Base-by-base conservation (phyloP, 306 rosid genomes). In the Glycine latifolia region DNA sequence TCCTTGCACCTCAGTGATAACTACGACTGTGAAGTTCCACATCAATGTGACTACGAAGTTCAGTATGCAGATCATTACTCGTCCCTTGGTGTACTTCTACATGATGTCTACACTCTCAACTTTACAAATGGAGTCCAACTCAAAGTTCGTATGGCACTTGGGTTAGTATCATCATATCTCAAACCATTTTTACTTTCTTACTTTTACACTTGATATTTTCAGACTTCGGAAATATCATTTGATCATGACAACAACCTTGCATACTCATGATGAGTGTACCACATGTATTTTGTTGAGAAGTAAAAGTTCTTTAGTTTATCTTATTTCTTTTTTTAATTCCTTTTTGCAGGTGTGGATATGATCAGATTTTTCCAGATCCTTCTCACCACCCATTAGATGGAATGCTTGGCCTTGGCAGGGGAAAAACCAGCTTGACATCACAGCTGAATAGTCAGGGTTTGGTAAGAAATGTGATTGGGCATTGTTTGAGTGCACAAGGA, bases 391-490 rank as follows among this genome's bases (percentile, higher is more conserved):
- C 97, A 8, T 67, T 87, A 48, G 99, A 95, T 75, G 99, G 99
- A 81, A 83, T 95, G 78, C 95, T 95, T 8, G 98, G 98, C 53
- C 93, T 95, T 53, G 98, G 98, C 44, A 90, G 88, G 79, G 98
- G 98, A 59, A 89, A 81, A 79, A 70, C 96, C 70, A 91, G 99
- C 84, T 85, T 93, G 49, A 78, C 91, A 56, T 91, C 99, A 16
- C 99, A 95, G 80, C 87, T 95, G 73, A 83, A 81, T 55, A 85
- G 86, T 80, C 97, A 90, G 78, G 97, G 97, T 61, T 74, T 89
- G 71, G 87, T 91, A 16, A 43, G 89, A 75, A 90, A 95, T 72
- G 92, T 92, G 4, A 17, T 95, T 60, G 99, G 99, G 37, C 97
- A 95, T 41, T 95, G 99, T 79, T 87, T 95, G 72, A 90, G 95